phyloP scores from a whole-genome alignment of 805 yeast species.

The Cyberlindnera samutprakarnensis region DNA sequence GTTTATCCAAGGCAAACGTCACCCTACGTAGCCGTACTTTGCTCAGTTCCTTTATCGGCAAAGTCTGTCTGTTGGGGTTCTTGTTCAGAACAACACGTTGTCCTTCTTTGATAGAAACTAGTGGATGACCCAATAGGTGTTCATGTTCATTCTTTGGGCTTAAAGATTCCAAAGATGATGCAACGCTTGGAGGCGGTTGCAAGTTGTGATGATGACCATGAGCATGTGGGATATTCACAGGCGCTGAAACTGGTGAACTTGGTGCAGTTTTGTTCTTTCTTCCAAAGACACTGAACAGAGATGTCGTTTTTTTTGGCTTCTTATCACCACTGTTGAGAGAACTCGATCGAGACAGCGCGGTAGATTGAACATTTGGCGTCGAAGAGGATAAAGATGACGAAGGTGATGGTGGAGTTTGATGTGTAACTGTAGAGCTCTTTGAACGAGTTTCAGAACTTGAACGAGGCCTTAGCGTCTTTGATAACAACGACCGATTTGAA shows the following conservation, averaged over 20 bases:
- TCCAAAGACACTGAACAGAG: slow-evolving; percentile 25
- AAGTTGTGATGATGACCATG: neutral
- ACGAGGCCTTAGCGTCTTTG: slow-evolving; percentile 21
- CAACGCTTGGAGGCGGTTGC: neutral
- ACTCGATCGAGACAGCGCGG: no score
- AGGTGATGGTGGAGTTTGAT: slow-evolving; percentile 1
- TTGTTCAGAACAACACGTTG: slow-evolving; percentile 36
- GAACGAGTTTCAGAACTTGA: slow-evolving; percentile 18
- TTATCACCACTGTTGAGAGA: slow-evolving; percentile 12
- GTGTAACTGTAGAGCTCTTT: slow-evolving; percentile 2
- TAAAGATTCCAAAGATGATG: slow-evolving; percentile 8
- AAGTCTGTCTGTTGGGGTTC: slow-evolving; percentile 32
- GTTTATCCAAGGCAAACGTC: slow-evolving; percentile 67
- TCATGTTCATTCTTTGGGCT: slow-evolving; percentile 9
- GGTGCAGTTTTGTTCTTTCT: slow-evolving; percentile 20
- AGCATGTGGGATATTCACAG: slow-evolving; percentile 12
- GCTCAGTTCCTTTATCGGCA: slow-evolving; percentile 25
- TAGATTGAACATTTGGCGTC: no score
- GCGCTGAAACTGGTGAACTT: slow-evolving; percentile 13
- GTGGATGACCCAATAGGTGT: slow-evolving; percentile 1
- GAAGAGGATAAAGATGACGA: no score
- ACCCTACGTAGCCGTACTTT: slow-evolving; percentile 49
- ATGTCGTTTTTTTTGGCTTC: slow-evolving; percentile 20
- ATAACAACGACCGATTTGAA: slow-evolving; percentile 17
- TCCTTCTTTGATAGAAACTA: slow-evolving; percentile 4